These are phyloP conservation scores for Solanum verrucosum DNA, from an alignment of 257 asterid species.

Conservation along the genomic window DNA sequence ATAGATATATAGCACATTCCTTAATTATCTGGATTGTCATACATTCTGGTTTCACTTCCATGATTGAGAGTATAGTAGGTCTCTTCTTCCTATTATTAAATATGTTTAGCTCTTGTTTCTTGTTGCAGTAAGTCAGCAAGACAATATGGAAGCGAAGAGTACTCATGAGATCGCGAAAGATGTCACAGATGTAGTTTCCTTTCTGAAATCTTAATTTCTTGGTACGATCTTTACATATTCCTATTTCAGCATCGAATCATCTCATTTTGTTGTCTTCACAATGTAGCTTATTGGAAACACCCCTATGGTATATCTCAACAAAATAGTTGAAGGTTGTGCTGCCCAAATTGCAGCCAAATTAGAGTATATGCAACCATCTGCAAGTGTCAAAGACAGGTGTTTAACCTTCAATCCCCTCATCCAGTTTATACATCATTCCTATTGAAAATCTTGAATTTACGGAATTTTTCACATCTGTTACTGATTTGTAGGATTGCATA, in stretches of 20 bases:
- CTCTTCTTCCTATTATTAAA: background rate
- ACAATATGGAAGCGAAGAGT: constrained; percentile 14
- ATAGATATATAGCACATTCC: background rate
- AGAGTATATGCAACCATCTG: constrained; percentile 35
- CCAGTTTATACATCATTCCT: background rate
- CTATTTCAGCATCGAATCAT: no score
- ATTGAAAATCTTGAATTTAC: no score
- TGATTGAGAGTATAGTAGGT: background rate
- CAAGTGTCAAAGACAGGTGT: constrained; percentile 45
- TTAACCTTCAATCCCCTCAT: background rate
- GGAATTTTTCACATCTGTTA: background rate
- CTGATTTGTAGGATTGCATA: constrained; percentile 21
- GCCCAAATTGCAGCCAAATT: constrained; percentile 2
- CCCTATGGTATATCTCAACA: no score
- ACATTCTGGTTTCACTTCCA: background rate
- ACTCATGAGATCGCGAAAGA: constrained; percentile 16
- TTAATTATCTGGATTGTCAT: background rate
- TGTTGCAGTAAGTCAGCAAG: constrained; percentile 7
- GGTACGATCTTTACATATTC: background rate
- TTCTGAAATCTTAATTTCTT: no score
- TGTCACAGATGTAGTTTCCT: constrained; percentile 21
- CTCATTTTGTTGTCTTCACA: background rate
- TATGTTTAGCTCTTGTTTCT: background rate
- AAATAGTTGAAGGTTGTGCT: no score
- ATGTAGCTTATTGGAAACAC: no score